A percentile compares a stretch with the other conserved stretches of the same genome.
Evolutionary conservation across 257 asterid species (phyloP).

Genomic region (Salvia rosmarinus): DNA sequence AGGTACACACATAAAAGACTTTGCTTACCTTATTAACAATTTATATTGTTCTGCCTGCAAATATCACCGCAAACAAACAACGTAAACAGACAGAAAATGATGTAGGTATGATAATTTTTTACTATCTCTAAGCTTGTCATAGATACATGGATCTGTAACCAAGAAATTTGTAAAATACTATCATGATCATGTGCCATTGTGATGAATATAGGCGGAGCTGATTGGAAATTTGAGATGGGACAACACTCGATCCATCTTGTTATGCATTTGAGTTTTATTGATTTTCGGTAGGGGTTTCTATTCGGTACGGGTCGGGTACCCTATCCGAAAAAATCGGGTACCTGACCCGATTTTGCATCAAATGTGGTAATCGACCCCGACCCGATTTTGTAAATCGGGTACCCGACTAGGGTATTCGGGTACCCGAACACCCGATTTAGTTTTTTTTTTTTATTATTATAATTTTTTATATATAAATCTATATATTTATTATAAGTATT

Average conservation of each 20-base stretch:
- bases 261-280: background rate
- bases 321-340: too few species aligned
- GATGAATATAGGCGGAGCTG: background rate
- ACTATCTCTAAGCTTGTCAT: background rate
- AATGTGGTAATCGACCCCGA: too few species aligned
- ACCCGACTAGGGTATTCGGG: too few species aligned
- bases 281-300: too few species aligned
- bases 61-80: background rate
- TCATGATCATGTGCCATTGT: background rate
- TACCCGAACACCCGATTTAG: too few species aligned
- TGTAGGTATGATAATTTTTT: background rate
- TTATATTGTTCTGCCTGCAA: background rate
- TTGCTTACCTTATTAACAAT: background rate
- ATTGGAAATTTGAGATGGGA: background rate
- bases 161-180: background rate
- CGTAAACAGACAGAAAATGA: background rate
- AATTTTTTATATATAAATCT: too few species aligned
- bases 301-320: too few species aligned
- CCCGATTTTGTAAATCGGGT: too few species aligned
- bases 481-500: too few species aligned
- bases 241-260: background rate
- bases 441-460: too few species aligned
- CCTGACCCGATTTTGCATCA: too few species aligned
- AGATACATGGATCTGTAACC: background rate
- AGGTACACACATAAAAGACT: background rate